Conservation (phyloP, 139 green algal genomes). For the Chlamydomonas sp. region DNA sequence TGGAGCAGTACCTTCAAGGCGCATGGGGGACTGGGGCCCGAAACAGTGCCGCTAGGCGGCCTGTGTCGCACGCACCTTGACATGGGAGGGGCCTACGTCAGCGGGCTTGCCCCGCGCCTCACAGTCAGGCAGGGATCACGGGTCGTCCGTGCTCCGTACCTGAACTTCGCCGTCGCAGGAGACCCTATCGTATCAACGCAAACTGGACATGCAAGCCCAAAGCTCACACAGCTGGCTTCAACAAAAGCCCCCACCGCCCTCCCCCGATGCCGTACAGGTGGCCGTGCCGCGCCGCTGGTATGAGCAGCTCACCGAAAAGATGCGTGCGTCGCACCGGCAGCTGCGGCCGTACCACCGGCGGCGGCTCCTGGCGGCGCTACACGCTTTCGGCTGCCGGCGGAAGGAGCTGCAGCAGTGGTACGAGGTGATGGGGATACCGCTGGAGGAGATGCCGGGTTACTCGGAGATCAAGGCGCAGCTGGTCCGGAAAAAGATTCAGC, state of each 20-base stretch:
- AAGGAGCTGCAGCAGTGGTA: not conserved
- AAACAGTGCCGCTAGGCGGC: too few relatives aligned
- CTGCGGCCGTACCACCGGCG: conserved; percentile 36
- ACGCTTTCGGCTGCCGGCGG: not conserved
- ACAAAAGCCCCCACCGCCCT: not conserved
- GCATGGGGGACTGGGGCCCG: too few relatives aligned
- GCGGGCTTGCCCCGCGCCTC: too few relatives aligned
- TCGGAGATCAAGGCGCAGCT: not conserved
- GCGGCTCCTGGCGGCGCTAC: conserved; percentile 15
- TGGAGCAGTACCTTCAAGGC: too few relatives aligned
- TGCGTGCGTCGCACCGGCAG: not conserved
- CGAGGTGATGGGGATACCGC: not conserved
- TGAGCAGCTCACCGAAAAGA: not conserved
- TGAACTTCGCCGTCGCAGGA: too few relatives aligned
- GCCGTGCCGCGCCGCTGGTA: conserved; percentile 14
- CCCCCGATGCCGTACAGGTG: not conserved
- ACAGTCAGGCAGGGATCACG: too few relatives aligned
- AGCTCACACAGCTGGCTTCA: not conserved
- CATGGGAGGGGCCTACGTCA: too few relatives aligned
- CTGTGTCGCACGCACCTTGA: too few relatives aligned
- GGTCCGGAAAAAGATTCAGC: not conserved
- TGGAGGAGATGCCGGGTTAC: conserved; percentile 28
- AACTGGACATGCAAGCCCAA: too few relatives aligned
- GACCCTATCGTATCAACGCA: too few relatives aligned
- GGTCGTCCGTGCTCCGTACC: too few relatives aligned